phyloP scores from a whole-genome alignment of 768 basidiomycete species.

The Hypholoma fasciculare region DNA sequence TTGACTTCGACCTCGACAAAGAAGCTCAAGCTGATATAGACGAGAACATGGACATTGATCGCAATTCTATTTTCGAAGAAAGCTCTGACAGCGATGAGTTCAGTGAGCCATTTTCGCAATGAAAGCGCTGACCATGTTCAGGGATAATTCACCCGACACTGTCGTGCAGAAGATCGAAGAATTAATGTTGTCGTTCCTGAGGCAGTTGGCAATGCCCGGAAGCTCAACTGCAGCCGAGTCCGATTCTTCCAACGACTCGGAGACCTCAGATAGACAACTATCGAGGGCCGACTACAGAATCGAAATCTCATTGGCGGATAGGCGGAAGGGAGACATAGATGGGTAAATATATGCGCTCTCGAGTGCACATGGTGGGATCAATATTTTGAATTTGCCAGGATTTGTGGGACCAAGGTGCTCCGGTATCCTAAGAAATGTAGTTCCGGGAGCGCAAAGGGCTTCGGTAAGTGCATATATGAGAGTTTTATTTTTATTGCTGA shows the following conservation, averaged over 20 bases:
- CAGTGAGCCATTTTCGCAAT: not conserved
- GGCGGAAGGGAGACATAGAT: slow-evolving; percentile 26
- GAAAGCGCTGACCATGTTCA: not conserved
- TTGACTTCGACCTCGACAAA: not conserved
- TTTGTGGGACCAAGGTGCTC: slow-evolving; percentile 22
- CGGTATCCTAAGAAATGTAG: slow-evolving; percentile 35
- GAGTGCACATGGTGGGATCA: not conserved
- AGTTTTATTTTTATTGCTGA: slow-evolving; percentile 1
- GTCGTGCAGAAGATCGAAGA: slow-evolving; percentile 31
- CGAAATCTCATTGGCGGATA: slow-evolving; percentile 33
- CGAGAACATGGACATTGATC: not conserved
- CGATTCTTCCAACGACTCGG: slow-evolving; percentile 3
- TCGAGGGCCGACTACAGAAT: slow-evolving; percentile 24
- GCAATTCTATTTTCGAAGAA: not conserved
- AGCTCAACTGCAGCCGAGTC: slow-evolving; percentile 8
- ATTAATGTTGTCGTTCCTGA: slow-evolving; percentile 35
- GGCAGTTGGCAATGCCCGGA: slow-evolving; percentile 30
- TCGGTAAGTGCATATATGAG: slow-evolving; percentile 33
- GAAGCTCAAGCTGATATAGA: not conserved
- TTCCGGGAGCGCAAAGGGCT: slow-evolving; percentile 36
- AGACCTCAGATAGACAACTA: not conserved
- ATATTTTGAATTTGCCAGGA: slow-evolving; percentile 7
- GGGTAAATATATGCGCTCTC: slow-evolving; percentile 22
- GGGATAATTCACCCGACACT: not conserved
- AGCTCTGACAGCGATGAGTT: not conserved